Conservation (phyloP, 2,329 filamentous ascomycete genomes). For the Pezicula radicicola region DNA sequence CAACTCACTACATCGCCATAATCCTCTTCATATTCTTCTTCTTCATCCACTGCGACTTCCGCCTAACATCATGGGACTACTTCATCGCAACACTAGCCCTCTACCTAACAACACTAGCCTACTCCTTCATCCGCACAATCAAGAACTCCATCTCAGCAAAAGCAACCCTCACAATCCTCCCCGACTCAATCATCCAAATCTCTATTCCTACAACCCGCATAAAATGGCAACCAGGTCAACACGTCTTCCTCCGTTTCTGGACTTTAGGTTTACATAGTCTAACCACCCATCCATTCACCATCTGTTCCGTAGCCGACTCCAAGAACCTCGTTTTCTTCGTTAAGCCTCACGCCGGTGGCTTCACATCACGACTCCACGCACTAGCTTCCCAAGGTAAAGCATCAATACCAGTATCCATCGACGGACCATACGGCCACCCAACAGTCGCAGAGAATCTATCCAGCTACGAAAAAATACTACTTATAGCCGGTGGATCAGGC, state of each 20-base stretch:
- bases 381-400: background rate
- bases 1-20: conserved; percentile 76
- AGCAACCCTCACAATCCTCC: conserved; percentile 78
- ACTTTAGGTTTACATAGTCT: conserved; percentile 63
- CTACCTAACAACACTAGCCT: conserved; percentile 54
- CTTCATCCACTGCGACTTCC: conserved; percentile 94
- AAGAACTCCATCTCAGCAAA: conserved; percentile 87
- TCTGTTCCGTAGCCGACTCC: conserved; percentile 61
- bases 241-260: conserved; percentile 88
- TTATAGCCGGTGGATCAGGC: conserved; percentile 11
- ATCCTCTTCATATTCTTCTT: conserved; percentile 77
- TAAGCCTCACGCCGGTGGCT: conserved; percentile 1
- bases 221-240: conserved; percentile 87
- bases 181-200: conserved; percentile 88
- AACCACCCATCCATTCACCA: conserved; percentile 91
- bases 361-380: conserved; percentile 4
- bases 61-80: conserved; percentile 83
- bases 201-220: conserved; percentile 80
- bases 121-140: conserved; percentile 69
- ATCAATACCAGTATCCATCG: conserved; percentile 6
- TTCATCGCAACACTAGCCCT: conserved; percentile 76
- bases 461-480: conserved; percentile 3
- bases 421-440: conserved; percentile 11
- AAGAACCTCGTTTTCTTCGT: conserved; percentile 10
- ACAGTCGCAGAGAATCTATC: conserved; percentile 1